Conservation (phyloP, 768 basidiomycete genomes). For the Collybiopsis confluens region DNA sequence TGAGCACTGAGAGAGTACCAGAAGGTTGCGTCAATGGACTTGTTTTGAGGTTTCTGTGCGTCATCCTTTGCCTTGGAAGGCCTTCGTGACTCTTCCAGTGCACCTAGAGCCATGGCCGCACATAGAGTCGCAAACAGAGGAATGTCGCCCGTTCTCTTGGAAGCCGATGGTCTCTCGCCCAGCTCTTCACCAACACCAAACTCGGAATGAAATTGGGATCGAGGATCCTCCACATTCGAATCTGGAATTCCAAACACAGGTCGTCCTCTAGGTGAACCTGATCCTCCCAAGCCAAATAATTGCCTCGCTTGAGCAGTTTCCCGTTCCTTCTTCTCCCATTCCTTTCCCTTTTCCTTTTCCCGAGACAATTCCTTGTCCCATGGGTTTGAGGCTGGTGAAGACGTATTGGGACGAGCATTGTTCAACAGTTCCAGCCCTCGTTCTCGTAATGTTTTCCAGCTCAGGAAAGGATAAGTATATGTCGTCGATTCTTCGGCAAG, state of each 20-base stretch:
- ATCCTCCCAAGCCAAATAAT: background rate
- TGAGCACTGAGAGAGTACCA: constrained; percentile 48
- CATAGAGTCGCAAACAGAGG: constrained; percentile 58
- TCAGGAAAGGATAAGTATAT: constrained; percentile 13
- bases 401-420: constrained; percentile 1
- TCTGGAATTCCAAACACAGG: constrained; percentile 2
- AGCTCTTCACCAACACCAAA: background rate
- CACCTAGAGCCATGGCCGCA: constrained; percentile 58
- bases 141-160: constrained; percentile 15
- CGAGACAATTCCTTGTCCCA: constrained; percentile 14
- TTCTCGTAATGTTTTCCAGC: constrained; percentile 14
- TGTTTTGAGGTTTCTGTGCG: background rate
- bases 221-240: background rate
- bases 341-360: constrained; percentile 15
- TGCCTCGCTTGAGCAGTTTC: background rate
- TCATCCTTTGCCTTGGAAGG: background rate
- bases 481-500: constrained; percentile 10
- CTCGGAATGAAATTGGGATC: background rate
- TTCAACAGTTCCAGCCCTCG: constrained; percentile 10
- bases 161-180: background rate
- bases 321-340: constrained; percentile 7
- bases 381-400: background rate
- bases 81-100: constrained; percentile 13
- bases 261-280: background rate
- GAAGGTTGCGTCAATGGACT: constrained; percentile 18